Evolutionary conservation across 2,329 filamentous ascomycete genomes (phyloP).

Genomic region (Waltergamsia citrina): DNA sequence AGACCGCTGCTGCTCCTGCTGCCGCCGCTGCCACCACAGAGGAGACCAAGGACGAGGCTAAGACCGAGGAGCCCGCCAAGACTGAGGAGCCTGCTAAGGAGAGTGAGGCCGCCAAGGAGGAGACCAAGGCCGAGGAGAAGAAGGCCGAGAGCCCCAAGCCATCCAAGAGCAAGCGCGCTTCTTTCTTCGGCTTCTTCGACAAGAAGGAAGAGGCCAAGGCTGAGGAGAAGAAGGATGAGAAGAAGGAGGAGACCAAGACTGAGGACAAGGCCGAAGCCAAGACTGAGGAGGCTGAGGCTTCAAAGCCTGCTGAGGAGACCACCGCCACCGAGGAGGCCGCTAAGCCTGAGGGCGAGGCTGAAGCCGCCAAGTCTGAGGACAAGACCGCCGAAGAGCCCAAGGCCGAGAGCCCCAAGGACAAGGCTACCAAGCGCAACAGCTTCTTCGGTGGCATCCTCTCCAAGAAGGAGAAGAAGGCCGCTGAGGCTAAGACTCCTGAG

Average conservation of each 20-base stretch:
- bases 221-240: slow-evolving; percentile 14
- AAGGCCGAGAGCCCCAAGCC: slow-evolving; percentile 52
- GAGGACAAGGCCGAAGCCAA: slow-evolving; percentile 21
- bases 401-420: slow-evolving; percentile 33
- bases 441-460: slow-evolving; percentile 42
- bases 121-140: slow-evolving; percentile 25
- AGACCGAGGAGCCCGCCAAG: slow-evolving; percentile 18
- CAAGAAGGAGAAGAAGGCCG: slow-evolving; percentile 51
- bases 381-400: slow-evolving; percentile 26
- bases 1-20: slow-evolving; percentile 19
- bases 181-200: slow-evolving; percentile 54
- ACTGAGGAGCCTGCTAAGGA: slow-evolving; percentile 23
- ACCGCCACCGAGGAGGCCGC: slow-evolving; percentile 20
- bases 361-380: slow-evolving; percentile 23
- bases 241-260: slow-evolving; percentile 20
- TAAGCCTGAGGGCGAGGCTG: slow-evolving; percentile 21
- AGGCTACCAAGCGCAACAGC: slow-evolving; percentile 47
- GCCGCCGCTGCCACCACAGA: slow-evolving; percentile 18
- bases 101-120: slow-evolving; percentile 22
- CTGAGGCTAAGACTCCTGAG: slow-evolving; percentile 34
- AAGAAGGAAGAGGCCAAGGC: slow-evolving; percentile 35
- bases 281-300: slow-evolving; percentile 23
- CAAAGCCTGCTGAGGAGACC: slow-evolving; percentile 23
- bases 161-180: slow-evolving; percentile 55
- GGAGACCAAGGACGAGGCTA: slow-evolving; percentile 16